Percentiles rank a stretch among this genome's conserved stretches.
Conservation (phyloP, 2,329 filamentous ascomycete genomes). For the Aspergillus latus region DNA sequence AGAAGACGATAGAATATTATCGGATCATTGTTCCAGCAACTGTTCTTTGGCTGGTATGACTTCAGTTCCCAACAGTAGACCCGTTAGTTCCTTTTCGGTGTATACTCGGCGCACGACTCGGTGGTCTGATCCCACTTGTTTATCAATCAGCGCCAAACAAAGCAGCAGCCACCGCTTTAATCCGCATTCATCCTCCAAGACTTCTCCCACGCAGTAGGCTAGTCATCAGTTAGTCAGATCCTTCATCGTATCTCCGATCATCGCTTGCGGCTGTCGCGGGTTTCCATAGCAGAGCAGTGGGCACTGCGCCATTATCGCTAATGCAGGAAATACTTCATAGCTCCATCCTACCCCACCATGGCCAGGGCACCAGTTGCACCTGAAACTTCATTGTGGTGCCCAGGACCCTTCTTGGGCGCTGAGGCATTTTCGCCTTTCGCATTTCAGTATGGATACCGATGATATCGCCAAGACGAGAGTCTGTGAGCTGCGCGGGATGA, state of each 20-base stretch:
- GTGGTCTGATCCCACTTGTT: not conserved
- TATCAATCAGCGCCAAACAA: not conserved
- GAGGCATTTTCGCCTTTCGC: not conserved
- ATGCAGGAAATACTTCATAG: slow-evolving; percentile 9
- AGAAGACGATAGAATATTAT: not conserved
- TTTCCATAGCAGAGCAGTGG: not conserved
- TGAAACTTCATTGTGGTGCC: not conserved
- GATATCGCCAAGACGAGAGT: too few relatives aligned
- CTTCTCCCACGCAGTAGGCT: not conserved
- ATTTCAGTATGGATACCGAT: too few relatives aligned
- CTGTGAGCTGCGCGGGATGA: not conserved
- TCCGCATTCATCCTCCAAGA: not conserved
- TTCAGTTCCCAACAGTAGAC: not conserved
- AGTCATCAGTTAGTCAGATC: not conserved
- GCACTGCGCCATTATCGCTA: slow-evolving; percentile 9
- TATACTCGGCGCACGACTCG: not conserved
- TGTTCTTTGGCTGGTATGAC: not conserved
- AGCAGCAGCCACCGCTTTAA: not conserved
- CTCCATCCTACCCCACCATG: slow-evolving; percentile 1
- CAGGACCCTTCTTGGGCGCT: not conserved
- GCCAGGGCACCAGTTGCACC: not conserved
- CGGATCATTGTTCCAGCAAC: not conserved
- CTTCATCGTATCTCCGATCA: not conserved
- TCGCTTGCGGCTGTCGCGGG: slow-evolving; percentile 11
- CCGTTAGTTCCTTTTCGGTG: not conserved